Evolutionary conservation across 164 flowering plant species (phyloP), one percentile per base, ranked within the genome.

Genomic region (Aristolochia fimbriata): DNA sequence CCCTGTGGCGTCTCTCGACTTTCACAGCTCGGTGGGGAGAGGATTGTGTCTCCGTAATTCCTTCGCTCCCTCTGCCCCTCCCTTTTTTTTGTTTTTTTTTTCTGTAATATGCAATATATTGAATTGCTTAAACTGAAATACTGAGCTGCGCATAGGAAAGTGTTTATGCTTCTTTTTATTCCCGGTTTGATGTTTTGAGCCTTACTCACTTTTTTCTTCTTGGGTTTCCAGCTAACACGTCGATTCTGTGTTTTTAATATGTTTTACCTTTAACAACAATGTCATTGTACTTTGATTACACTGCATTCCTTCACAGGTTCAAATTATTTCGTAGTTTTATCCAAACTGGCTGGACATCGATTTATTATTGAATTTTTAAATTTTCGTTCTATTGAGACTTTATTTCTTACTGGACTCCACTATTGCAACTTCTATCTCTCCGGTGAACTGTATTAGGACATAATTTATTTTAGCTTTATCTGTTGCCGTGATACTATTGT

Each of bases 1-100:
- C 65, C 25, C 16, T 65, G 73, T 16, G 21, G 59, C 15, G 27
- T 51, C 60, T 65, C 65, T 43, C 66, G 74, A 9, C 51, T 76
- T 23, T 72, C 68, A 4, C 50, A 62, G 4, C 50, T 67, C 15
- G 60, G 67, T 41, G 16, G 61, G 21, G 59, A 63, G 47, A 68
- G 68, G 46, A 30, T 62, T 45, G 62, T 66, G 1, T 60, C 61
- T 5, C 72, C 74, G 80, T 80, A 70, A 65, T 78, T 69, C n/a
- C n/a, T n/a, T 50, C 6, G 13, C 47, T 11, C 21, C 30, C 9
- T 12, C 33, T 8, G 21, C 19, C 46, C 43, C 1, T 15, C 20
- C 15, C 22, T 51, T 20, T 4, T 37, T 37, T 0, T 60, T 60
- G 14, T 5, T 27, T 51, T 20, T 4, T 37, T 37, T 0, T 60